Percentiles rank a stretch among this genome's conserved stretches.
These are phyloP conservation scores for Pythium sp. DNA, from an alignment of 352 stramenopile genomes.

Conservation along the genomic window DNA sequence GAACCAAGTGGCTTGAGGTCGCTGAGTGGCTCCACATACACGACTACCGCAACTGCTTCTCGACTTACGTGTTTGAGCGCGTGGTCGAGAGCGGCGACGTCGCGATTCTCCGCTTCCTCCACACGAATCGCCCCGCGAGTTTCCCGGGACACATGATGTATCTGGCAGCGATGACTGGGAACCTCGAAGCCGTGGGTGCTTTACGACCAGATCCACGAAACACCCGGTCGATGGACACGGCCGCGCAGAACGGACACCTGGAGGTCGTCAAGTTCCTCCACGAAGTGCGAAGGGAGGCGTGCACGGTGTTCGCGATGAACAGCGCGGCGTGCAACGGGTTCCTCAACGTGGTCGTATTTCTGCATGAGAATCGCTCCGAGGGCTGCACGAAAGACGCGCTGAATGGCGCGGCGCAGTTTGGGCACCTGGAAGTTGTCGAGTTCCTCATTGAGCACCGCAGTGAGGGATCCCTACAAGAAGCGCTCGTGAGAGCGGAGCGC, in stretches of 20 bases:
- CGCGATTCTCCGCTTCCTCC: conserved; percentile 9
- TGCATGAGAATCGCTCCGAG: conserved; percentile 10
- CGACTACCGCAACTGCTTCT: conserved; percentile 10
- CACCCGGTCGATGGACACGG: conserved; percentile 2
- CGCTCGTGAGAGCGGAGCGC: not conserved
- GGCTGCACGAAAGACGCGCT: conserved; percentile 13
- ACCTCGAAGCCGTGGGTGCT: not conserved
- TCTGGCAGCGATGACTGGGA: conserved; percentile 1
- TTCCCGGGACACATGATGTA: conserved; percentile 6
- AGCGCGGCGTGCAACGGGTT: conserved; percentile 20
- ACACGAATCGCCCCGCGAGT: not conserved
- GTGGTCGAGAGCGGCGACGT: conserved; percentile 11
- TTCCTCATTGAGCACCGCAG: conserved; percentile 15
- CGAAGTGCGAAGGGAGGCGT: conserved; percentile 1
- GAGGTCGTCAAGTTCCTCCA: conserved; percentile 12
- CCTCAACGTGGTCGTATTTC: conserved; percentile 8
- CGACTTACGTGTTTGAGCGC: conserved; percentile 13
- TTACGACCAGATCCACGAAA: conserved; percentile 3
- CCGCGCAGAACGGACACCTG: conserved; percentile 9
- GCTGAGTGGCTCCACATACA: conserved; percentile 8
- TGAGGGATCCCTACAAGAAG: conserved; percentile 11
- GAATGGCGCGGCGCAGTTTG: conserved; percentile 2
- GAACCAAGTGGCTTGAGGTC: conserved; percentile 1
- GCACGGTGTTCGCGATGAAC: conserved; percentile 17
- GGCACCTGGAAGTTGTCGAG: conserved; percentile 6